Evolutionary conservation across 805 yeast species (phyloP).

Genomic region (Kockiozyma suomiensis): DNA sequence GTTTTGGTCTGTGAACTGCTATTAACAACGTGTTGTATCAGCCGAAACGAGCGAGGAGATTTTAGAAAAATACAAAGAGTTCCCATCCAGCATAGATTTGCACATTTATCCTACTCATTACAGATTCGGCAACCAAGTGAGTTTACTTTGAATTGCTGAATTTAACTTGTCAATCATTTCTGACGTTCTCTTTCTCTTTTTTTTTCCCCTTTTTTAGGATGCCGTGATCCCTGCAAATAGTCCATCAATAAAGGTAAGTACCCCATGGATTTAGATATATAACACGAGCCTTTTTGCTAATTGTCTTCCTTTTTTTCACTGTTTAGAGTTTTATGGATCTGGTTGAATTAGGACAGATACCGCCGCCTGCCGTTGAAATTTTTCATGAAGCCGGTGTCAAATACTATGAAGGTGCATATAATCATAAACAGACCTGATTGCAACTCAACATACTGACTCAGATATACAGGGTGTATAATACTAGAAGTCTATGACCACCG

Average conservation of each 20-base stretch:
- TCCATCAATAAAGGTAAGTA: conserved; percentile 65
- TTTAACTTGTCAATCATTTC: too few relatives aligned
- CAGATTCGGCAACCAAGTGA: conserved; percentile 76
- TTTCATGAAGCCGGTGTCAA: conserved; percentile 82
- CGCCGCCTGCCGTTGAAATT: conserved; percentile 86
- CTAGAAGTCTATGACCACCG: conserved; percentile 88
- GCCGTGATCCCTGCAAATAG: conserved; percentile 81
- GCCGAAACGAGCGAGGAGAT: conserved; percentile 74
- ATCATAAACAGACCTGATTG: background rate
- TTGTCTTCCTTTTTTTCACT: background rate
- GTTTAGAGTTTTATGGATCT: conserved; percentile 63
- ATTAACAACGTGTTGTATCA: conserved; percentile 6
- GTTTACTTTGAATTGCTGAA: too few relatives aligned
- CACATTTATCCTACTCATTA: conserved; percentile 92
- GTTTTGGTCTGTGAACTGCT: background rate
- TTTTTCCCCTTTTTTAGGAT: conserved; percentile 48
- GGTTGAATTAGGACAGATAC: conserved; percentile 79
- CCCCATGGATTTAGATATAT: too few relatives aligned
- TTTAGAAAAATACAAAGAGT: conserved; percentile 71
- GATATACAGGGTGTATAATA: conserved; percentile 66
- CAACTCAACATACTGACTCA: background rate
- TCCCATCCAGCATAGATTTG: conserved; percentile 80
- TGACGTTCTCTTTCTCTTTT: conserved; percentile 26
- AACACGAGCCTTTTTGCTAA: too few relatives aligned
- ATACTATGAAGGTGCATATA: conserved; percentile 65